Base-by-base conservation (phyloP, 805 yeast species). In the Candida xiaguanensis region DNA sequence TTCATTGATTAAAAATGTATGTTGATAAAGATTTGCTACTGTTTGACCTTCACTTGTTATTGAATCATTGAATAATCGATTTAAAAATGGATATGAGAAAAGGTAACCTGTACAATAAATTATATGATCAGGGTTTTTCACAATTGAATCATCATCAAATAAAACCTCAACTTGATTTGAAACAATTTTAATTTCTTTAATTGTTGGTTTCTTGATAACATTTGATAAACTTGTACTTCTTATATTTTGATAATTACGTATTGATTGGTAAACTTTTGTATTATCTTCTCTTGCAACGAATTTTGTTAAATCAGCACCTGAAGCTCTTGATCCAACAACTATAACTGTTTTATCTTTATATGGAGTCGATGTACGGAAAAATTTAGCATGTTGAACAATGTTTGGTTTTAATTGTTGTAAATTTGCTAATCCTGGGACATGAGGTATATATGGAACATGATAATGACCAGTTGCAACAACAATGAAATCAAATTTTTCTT, bases 71-170 rank as follows among this genome's bases (percentile, higher is more conserved):
- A 50, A 44, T 23, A 54, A 42, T 13, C 55, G 36, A 38, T 52
- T 47, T 36, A 86, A 56, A 48, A 76, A 83, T 15, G 95, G 93
- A 40, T 76, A 67, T 26, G 77, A 72, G 51, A 79, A 79, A 33
- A 77, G 63, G 56, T 84, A 86, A 1, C 95, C 95, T 0, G 95
- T 85, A 36, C 86, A 84, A 55, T 80, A 83, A 8, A 85, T 63
- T 8, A 86, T 63, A 16, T 53, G 51, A 45, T 85, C 90, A 29
- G 84, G 73, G 26, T 65, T 66, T 1, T 49, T 48, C 2, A 80
- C 42, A 8, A 49, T 55, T 2, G 57, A 47, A 2, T 83, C 88
- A 45, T 77, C 78, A 3, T 48, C 64, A 41, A 81, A 75, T 9
- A 56, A 51, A 2, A 80, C 61, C 19, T 51, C 47, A 32, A 59